Conservation (phyloP, 148 eudicot species). For the Nepenthes gracilis region DNA sequence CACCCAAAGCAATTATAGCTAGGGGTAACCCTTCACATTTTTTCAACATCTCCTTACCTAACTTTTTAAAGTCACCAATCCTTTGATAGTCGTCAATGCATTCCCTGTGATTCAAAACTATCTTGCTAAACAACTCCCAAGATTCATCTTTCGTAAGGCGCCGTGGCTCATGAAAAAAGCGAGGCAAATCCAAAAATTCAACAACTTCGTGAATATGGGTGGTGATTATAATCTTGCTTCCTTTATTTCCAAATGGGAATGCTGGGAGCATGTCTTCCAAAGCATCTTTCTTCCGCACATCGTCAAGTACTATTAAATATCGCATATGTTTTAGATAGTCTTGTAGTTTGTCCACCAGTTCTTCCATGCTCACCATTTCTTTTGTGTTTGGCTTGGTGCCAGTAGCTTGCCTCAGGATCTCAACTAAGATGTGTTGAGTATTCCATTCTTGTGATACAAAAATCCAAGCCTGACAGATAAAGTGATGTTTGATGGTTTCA, state of each 20-base stretch:
- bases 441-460: constrained; percentile 21
- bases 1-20: constrained; percentile 26
- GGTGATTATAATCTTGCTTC: too few species aligned
- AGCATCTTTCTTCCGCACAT: constrained; percentile 22
- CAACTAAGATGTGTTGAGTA: constrained; percentile 9
- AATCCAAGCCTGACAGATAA: constrained; percentile 6
- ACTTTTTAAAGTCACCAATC: constrained; percentile 2
- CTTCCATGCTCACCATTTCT: neutral
- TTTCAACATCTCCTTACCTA: constrained; percentile 23
- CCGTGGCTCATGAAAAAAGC: too few species aligned
- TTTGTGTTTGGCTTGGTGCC: neutral
- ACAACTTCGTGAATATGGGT: too few species aligned
- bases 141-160: constrained; percentile 18
- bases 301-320: constrained; percentile 27
- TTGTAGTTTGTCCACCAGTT: constrained; percentile 3
- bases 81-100: neutral
- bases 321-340: constrained; percentile 1
- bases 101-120: constrained; percentile 8
- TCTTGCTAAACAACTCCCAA: constrained; percentile 23
- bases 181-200: too few species aligned
- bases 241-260: too few species aligned
- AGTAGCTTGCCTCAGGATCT: constrained; percentile 12
- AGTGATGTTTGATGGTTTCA: constrained; percentile 6
- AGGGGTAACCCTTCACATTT: constrained; percentile 27
- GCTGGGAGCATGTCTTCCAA: constrained; percentile 13